Conservation (phyloP, 2,329 filamentous ascomycete species). For the Colletotrichum sp. region DNA sequence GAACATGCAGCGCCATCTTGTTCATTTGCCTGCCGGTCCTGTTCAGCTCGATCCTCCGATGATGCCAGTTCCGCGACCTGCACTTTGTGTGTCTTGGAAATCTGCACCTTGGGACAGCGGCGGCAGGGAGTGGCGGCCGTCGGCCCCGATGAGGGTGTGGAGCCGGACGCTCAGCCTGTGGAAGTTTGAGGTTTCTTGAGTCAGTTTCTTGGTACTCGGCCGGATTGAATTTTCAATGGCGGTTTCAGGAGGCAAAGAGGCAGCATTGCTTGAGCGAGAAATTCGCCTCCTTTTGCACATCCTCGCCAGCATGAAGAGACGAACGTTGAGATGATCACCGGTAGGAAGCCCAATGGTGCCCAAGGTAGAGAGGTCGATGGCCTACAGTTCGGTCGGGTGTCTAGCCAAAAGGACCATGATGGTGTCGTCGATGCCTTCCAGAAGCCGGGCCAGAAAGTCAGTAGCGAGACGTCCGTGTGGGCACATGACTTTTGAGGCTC, state of each 20-base stretch:
- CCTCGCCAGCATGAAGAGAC: slow-evolving; percentile 4
- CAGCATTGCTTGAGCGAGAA: slow-evolving; percentile 1
- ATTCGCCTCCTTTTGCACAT: background rate
- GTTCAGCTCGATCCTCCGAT: background rate
- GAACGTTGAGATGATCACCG: slow-evolving; percentile 8
- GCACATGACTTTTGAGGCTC: background rate
- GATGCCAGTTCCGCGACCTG: background rate
- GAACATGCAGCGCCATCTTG: background rate
- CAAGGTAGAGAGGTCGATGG: slow-evolving; percentile 15
- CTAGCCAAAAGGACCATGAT: background rate
- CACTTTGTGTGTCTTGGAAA: background rate
- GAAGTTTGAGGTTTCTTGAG: slow-evolving; percentile 8
- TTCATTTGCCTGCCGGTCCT: background rate
- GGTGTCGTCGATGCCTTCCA: slow-evolving; percentile 6
- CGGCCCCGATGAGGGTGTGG: slow-evolving; percentile 14
- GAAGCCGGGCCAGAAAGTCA: slow-evolving; percentile 4
- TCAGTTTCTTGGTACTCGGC: slow-evolving; percentile 1
- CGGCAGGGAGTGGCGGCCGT: background rate
- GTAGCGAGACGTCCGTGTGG: background rate
- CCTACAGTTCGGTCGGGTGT: slow-evolving; percentile 8
- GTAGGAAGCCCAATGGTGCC: slow-evolving; percentile 15
- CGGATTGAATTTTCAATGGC: slow-evolving; percentile 16
- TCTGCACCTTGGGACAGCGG: background rate
- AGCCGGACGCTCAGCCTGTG: background rate
- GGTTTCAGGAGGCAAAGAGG: slow-evolving; percentile 15